Base-by-base conservation (phyloP, 306 rosid genomes). In the Lotus japonicus region DNA sequence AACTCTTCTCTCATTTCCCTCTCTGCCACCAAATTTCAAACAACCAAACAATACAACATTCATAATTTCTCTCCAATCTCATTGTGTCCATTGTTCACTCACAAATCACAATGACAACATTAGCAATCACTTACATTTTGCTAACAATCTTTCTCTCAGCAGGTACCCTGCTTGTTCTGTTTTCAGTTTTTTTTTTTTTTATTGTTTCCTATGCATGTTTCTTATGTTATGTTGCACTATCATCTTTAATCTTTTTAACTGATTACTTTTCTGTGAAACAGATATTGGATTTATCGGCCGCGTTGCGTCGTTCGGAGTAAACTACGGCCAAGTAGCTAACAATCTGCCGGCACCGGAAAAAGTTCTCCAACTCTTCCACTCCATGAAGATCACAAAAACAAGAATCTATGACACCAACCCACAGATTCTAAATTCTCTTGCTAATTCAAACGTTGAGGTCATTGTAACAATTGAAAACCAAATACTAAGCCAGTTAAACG, bases 381-480 rank as follows among this genome's bases (percentile, higher is more conserved):
- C 86, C 33, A 62, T 84, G 0, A 85, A 68, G 80, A 26, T 94
- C 56, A 90, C 95, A 7, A 94, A 84, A 78, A 84, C 96, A 17
- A 81, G 99, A 87, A 94, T 94, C 17, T 94, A 94, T 12, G 97
- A 94, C 75, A 94, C 99, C 7, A 94, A 90, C 53, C 97, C 97
- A 0, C 80, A 76, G 53, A 36, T 94, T 57, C 57, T 94, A 36
- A 58, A 80, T 4, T 81, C 92, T 72, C 90, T 94, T 44, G 90
- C 96, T 13, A 84, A 90, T 15, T 90, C 99, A 28, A 77, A 75
- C 21, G 73, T 89, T 0, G 97, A 94, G 49, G 84, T 94, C 23
- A 79, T 85, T n/a, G 99, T 94, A 9, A 94, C 99, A 1, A 64
- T 94, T 2, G 96, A 90, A 18, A 94, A 94, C 23, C 64, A 54